phyloP scores from a whole-genome alignment of 2,329 filamentous ascomycete species.

The Colletotrichum tamarilloi region DNA sequence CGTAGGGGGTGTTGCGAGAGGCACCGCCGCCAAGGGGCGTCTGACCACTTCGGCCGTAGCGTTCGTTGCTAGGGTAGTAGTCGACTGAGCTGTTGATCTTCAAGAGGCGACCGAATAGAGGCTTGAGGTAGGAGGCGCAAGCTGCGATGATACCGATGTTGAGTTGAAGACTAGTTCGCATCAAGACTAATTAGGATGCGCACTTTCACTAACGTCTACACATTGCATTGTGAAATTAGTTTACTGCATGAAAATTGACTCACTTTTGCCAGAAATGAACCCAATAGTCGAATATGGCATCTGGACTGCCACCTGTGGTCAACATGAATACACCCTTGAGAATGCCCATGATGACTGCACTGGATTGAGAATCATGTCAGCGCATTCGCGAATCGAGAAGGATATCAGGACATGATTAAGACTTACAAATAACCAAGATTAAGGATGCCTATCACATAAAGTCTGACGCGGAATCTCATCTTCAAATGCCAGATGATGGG shows the following conservation, averaged over 20 bases:
- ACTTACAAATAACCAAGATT: slow-evolving; percentile 45
- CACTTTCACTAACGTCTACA: no score
- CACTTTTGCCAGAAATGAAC: slow-evolving; percentile 48
- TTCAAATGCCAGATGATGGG: slow-evolving; percentile 45
- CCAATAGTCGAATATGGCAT: slow-evolving; percentile 46
- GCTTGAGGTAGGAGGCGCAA: slow-evolving; percentile 51
- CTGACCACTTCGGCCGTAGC: slow-evolving; percentile 19
- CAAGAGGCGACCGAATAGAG: slow-evolving; percentile 45
- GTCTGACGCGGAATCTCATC: slow-evolving; percentile 39
- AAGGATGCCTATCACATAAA: slow-evolving; percentile 44
- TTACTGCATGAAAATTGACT: slow-evolving; percentile 21
- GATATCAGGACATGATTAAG: slow-evolving; percentile 2
- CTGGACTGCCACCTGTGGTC: slow-evolving; percentile 40
- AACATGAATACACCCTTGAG: slow-evolving; percentile 51
- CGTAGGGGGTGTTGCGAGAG: background rate
- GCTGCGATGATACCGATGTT: slow-evolving; percentile 52
- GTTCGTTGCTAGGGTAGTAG: slow-evolving; percentile 14
- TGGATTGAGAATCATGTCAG: slow-evolving; percentile 30
- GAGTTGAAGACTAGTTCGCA: slow-evolving; percentile 48
- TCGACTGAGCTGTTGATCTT: slow-evolving; percentile 37
- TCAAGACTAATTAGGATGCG: background rate
- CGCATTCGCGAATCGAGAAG: no score
- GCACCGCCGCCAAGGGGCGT: background rate
- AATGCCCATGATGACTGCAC: slow-evolving; percentile 52
- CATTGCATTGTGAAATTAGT: no score